These are phyloP conservation scores for Prototheca cutis DNA, from an alignment of 163 green algal genomes.

Conservation along the genomic window DNA sequence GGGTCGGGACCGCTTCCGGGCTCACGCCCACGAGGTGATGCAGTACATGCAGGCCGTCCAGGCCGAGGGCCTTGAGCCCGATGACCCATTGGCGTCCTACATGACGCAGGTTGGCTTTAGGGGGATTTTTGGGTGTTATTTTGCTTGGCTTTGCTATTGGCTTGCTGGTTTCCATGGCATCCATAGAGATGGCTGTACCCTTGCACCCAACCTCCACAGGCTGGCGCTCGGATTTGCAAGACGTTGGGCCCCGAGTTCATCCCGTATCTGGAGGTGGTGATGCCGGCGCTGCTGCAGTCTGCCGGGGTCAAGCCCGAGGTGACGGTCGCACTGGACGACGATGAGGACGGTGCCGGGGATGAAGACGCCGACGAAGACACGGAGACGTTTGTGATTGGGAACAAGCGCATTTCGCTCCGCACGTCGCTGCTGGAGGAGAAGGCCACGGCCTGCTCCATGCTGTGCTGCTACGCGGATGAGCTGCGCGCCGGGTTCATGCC, in stretches of 20 bases:
- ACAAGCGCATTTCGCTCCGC: constrained; percentile 49
- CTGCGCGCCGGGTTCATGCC: constrained; percentile 87
- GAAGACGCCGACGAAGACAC: constrained; percentile 20
- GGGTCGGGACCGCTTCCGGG: constrained; percentile 77
- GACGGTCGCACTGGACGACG: constrained; percentile 41
- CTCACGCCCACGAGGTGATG: constrained; percentile 80
- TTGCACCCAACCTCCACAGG: constrained; percentile 40
- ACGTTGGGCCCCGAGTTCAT: constrained; percentile 90
- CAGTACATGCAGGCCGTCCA: constrained; percentile 63
- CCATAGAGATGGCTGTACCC: neutral
- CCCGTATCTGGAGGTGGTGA: constrained; percentile 82
- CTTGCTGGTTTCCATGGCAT: neutral
- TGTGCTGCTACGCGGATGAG: constrained; percentile 95
- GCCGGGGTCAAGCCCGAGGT: constrained; percentile 76
- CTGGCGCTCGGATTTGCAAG: constrained; percentile 93
- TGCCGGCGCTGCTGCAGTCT: constrained; percentile 79
- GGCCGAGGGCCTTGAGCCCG: constrained; percentile 54
- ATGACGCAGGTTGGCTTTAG: constrained; percentile 61
- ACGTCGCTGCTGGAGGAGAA: constrained; percentile 90
- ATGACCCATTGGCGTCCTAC: constrained; percentile 87
- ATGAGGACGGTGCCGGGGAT: constrained; percentile 27
- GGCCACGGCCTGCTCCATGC: constrained; percentile 93
- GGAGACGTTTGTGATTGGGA: constrained; percentile 48
- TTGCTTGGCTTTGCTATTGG: too few relatives aligned
- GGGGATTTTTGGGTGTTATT: neutral